These are phyloP conservation scores for Pseudogymnoascus sp. DNA, from an alignment of 2,329 filamentous ascomycete species.

Conservation along the genomic window DNA sequence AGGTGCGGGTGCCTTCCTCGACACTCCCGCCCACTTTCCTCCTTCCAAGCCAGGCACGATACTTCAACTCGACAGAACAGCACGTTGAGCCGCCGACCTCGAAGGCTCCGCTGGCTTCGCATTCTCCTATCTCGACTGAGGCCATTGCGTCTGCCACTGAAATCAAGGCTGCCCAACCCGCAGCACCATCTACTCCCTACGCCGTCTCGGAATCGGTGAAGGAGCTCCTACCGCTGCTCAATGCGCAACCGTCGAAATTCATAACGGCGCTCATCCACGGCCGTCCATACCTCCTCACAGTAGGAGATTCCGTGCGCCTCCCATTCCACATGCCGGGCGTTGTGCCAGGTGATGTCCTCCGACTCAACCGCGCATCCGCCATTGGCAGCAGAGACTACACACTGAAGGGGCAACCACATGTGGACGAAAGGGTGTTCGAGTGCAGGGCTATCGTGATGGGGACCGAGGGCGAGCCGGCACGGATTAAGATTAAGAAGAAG, in stretches of 20 bases:
- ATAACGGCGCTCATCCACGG: slow-evolving; percentile 73
- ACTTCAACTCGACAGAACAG: slow-evolving; percentile 44
- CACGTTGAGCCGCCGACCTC: slow-evolving; percentile 35
- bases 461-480: slow-evolving; percentile 70
- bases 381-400: slow-evolving; percentile 88
- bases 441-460: slow-evolving; percentile 81
- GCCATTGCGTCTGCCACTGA: background rate
- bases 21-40: slow-evolving; percentile 43
- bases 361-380: slow-evolving; percentile 74
- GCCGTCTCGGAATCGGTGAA: slow-evolving; percentile 47
- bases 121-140: slow-evolving; percentile 9
- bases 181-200: slow-evolving; percentile 22
- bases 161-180: slow-evolving; percentile 14
- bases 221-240: slow-evolving; percentile 61
- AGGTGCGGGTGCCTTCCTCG: slow-evolving; percentile 40
- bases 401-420: slow-evolving; percentile 69
- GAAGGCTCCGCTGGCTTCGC: slow-evolving; percentile 11
- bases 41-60: slow-evolving; percentile 36
- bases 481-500: slow-evolving; percentile 75
- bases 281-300: slow-evolving; percentile 69
- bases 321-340: slow-evolving; percentile 74
- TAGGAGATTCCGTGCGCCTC: slow-evolving; percentile 66
- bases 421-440: slow-evolving; percentile 77
- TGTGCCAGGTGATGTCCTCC: slow-evolving; percentile 72
- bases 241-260: slow-evolving; percentile 68